phyloP scores from a whole-genome alignment of 306 rosid species.

The Trifolium fragiferum region DNA sequence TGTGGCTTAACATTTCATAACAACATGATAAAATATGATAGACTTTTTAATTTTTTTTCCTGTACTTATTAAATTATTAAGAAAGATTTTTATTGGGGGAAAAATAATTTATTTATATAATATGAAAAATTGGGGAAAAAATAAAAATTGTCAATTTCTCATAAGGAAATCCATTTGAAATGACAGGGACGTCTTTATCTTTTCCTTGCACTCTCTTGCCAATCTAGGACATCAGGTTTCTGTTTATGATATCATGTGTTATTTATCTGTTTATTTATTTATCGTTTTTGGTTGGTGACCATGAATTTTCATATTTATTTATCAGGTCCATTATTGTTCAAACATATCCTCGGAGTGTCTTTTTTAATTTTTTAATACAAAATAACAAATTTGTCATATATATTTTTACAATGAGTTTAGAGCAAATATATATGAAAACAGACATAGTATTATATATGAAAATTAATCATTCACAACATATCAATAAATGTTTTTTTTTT shows the following conservation, averaged over 20 bases:
- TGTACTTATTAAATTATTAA: too few relatives aligned
- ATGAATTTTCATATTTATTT: slow-evolving; percentile 13
- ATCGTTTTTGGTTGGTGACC: slow-evolving; percentile 42
- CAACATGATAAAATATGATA: too few relatives aligned
- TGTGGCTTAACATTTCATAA: too few relatives aligned
- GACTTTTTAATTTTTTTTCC: too few relatives aligned
- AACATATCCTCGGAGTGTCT: background rate
- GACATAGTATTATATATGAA: too few relatives aligned
- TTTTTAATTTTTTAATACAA: background rate
- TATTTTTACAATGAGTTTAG: background rate
- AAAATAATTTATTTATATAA: background rate
- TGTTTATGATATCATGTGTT: slow-evolving; percentile 7
- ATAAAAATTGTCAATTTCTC: slow-evolving; percentile 10
- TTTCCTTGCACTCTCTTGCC: slow-evolving; percentile 26
- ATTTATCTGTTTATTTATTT: background rate
- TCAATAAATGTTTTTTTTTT: too few relatives aligned
- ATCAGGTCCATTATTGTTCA: slow-evolving; percentile 17
- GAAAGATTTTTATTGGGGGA: too few relatives aligned
- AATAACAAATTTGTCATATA: background rate
- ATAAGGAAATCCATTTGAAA: slow-evolving; percentile 42
- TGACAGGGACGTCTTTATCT: slow-evolving; percentile 47
- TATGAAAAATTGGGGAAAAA: background rate
- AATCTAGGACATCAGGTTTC: slow-evolving; percentile 28
- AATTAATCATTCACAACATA: too few relatives aligned
- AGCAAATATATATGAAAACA: too few relatives aligned